Evolutionary conservation across 2,329 filamentous ascomycete genomes (phyloP).

Genomic region (Monosporascus sp.): DNA sequence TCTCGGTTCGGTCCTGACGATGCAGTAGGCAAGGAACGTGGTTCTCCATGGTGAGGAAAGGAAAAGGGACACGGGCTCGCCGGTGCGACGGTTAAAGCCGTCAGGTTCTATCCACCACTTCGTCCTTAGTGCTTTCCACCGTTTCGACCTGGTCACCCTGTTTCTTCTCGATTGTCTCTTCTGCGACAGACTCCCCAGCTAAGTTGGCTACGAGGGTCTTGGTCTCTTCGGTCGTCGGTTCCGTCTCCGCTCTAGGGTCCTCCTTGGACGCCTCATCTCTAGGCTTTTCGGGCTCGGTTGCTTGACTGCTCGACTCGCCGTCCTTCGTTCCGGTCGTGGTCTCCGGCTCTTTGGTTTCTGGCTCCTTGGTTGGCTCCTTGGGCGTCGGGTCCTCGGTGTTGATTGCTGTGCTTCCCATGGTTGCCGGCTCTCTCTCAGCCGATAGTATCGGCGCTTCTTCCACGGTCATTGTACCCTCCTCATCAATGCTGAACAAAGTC

Average conservation of each 20-base stretch:
- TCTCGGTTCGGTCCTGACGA: no score
- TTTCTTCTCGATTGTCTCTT: conserved; percentile 25
- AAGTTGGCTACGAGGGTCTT: conserved; percentile 26
- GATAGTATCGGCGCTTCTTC: conserved; percentile 17
- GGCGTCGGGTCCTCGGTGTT: conserved; percentile 6
- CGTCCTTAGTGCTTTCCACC: conserved; percentile 21
- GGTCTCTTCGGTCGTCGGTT: conserved; percentile 18
- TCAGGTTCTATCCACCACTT: conserved; percentile 17
- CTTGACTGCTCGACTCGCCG: conserved; percentile 1
- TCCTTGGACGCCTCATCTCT: conserved; percentile 3
- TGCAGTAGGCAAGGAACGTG: conserved; percentile 21
- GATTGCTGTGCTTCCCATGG: background rate
- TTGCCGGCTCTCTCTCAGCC: conserved; percentile 8
- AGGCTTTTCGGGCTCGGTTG: conserved; percentile 1
- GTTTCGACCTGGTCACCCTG: conserved; percentile 21
- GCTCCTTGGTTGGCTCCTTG: background rate
- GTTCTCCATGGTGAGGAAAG: conserved; percentile 6
- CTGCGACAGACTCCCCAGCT: conserved; percentile 26
- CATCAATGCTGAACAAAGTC: conserved; percentile 48
- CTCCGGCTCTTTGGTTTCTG: conserved; percentile 4
- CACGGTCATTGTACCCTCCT: conserved; percentile 40
- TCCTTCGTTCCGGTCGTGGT: conserved; percentile 3
- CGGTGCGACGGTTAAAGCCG: background rate
- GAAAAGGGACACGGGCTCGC: no score
- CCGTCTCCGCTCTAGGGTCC: conserved; percentile 7